Conservation (phyloP, 257 asterid genomes). For the Apocynum venetum region DNA sequence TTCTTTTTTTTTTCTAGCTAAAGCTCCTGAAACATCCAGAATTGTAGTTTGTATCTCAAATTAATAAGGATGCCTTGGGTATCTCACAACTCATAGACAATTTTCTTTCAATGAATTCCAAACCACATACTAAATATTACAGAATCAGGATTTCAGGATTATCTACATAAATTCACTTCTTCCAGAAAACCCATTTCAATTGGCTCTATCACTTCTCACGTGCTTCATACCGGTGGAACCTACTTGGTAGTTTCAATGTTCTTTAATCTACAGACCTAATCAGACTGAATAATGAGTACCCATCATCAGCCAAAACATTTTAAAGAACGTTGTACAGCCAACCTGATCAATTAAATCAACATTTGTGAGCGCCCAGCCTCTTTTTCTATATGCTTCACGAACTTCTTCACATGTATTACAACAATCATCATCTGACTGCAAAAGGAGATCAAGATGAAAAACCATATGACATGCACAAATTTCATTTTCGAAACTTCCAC, state of each 20-base stretch:
- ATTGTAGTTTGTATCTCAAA: background rate
- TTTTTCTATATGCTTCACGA: slow-evolving; percentile 91
- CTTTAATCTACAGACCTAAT: background rate
- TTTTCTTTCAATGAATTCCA: background rate
- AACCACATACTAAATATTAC: background rate
- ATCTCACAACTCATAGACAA: background rate
- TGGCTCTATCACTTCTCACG: background rate
- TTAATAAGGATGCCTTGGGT: background rate
- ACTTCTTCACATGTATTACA: slow-evolving; percentile 99
- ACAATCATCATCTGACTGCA: slow-evolving; percentile 85
- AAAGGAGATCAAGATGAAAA: slow-evolving; percentile 11
- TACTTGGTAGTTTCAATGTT: background rate
- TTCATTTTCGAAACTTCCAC: background rate
- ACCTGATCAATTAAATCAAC: slow-evolving; percentile 92
- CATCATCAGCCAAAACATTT: background rate
- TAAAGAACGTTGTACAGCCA: slow-evolving; percentile 1
- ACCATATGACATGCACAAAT: background rate
- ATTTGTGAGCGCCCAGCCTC: slow-evolving; percentile 91
- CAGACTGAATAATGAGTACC: background rate
- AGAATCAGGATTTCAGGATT: background rate
- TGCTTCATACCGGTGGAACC: background rate
- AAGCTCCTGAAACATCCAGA: background rate
- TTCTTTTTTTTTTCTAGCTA: background rate
- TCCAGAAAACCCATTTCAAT: background rate
- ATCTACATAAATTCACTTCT: background rate